These are phyloP conservation scores for Picea abies DNA, from an alignment of 83 land plant species.

Conservation along the genomic window DNA sequence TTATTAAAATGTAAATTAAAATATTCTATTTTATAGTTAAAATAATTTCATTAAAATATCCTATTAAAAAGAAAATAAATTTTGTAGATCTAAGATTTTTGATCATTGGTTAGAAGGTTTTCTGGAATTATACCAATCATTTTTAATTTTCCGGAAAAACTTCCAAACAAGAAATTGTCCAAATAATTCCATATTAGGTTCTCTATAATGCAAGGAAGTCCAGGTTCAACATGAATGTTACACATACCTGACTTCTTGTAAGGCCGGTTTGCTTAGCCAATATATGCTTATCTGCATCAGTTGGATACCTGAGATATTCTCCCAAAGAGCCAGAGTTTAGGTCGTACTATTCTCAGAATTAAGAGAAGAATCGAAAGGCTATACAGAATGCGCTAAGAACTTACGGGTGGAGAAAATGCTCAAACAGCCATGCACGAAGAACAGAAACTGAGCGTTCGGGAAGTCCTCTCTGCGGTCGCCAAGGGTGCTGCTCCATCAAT, in stretches of 20 bases:
- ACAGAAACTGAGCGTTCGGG: constrained; percentile 86
- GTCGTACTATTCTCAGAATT: not conserved
- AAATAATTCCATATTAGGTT: no score
- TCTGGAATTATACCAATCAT: no score
- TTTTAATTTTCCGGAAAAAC: no score
- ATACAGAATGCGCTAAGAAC: not conserved
- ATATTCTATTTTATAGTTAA: no score
- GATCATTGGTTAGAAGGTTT: no score
- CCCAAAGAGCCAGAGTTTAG: not conserved
- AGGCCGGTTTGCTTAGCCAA: constrained; percentile 87
- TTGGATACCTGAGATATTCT: constrained; percentile 61
- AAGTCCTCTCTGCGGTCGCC: constrained; percentile 92
- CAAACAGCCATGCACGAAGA: constrained; percentile 85
- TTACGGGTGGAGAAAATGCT: constrained; percentile 95
- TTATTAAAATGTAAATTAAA: no score
- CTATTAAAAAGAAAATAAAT: no score
- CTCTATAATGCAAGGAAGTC: no score
- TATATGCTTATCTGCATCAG: constrained; percentile 82
- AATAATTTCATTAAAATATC: no score
- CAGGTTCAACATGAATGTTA: not conserved
- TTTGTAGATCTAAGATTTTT: no score
- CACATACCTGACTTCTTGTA: constrained; percentile 77
- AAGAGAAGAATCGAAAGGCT: not conserved
- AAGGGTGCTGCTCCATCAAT: constrained; percentile 72
- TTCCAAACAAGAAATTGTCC: no score